Base-by-base conservation (phyloP, 2,329 filamentous ascomycete species). In the Simplicillium aogashimaense region DNA sequence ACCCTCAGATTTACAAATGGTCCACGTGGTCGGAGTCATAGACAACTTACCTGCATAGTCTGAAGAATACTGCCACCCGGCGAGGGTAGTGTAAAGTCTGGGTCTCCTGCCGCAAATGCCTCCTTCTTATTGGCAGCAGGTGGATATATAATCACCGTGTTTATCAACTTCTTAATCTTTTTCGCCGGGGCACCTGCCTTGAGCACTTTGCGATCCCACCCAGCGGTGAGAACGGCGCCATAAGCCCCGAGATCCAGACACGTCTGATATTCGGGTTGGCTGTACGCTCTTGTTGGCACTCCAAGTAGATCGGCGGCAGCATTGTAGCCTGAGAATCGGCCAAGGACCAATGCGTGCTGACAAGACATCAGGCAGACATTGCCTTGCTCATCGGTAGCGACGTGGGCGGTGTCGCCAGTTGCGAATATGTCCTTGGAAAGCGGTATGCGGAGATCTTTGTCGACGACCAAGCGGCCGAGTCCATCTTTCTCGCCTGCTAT, bases 221-320 rank as follows among this genome's bases (percentile, higher is more conserved):
- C 61, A 3, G 30, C 18, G 4, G 47, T 41, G 18, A 61, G 13
- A 4, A 62, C 42, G 0, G 58, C 51, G 0, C 50, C 60, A 43
- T 47, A 53, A 1, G 45, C 35, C 0, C 63, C 63, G 1, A 66
- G 49, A n/a, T 63, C 61, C 3, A 66, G 52, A 32, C 59, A 63
- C 20, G 48, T 55, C 1, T 42, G 43, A 18, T 64, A 64, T 0
- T 35, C 40, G 1, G 48, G 25, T 39, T 66, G 62, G 0, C 41
- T 40, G 41, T 63, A 65, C 0, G 44, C 18, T 1, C 51, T 30
- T 3, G 44, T 37, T 0, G 50, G 36, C 11, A 53, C 41, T 2
- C 43, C 45, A 1, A 66, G 50, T 0, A 66, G 42, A 18, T 60
- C 54, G 3, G 57, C 57, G 2, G 57, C 55, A 1, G 56, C 55